These are phyloP conservation scores for Euphorbia pulcherrima DNA, from an alignment of 345 rosid species.

Conservation along the genomic window DNA sequence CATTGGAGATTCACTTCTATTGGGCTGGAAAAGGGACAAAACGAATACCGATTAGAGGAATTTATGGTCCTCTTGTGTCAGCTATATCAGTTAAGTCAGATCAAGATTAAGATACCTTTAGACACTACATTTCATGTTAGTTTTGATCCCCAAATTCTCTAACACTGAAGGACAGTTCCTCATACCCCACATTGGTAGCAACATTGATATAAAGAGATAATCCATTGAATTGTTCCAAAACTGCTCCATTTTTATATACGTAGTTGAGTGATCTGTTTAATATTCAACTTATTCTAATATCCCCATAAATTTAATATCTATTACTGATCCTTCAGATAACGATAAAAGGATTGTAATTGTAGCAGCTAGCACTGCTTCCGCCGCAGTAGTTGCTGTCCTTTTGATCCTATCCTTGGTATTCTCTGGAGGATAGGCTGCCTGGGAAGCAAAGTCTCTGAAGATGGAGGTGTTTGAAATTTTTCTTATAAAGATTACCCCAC, in stretches of 20 bases:
- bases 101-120: background rate
- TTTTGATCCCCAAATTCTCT: too few species aligned
- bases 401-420: slow-evolving; percentile 11
- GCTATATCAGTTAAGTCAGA: slow-evolving; percentile 29
- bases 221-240: background rate
- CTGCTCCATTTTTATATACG: too few species aligned
- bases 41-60: slow-evolving; percentile 28
- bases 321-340: slow-evolving; percentile 4
- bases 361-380: slow-evolving; percentile 20
- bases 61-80: slow-evolving; percentile 28
- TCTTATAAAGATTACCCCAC: background rate
- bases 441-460: slow-evolving; percentile 43
- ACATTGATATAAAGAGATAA: background rate
- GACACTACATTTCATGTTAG: background rate
- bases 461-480: slow-evolving; percentile 45
- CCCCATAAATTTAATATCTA: slow-evolving; percentile 10
- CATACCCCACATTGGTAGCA: too few species aligned
- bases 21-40: slow-evolving; percentile 34
- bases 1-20: slow-evolving; percentile 26
- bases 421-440: slow-evolving; percentile 32
- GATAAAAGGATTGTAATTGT: slow-evolving; percentile 12
- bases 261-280: background rate
- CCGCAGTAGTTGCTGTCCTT: slow-evolving; percentile 8
- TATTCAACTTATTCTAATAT: background rate
- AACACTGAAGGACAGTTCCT: too few species aligned